A percentile compares a stretch with the other conserved stretches of the same genome.
Conservation (phyloP, 2,329 filamentous ascomycete species). For the Hawksworthiomyces lignivorus region DNA sequence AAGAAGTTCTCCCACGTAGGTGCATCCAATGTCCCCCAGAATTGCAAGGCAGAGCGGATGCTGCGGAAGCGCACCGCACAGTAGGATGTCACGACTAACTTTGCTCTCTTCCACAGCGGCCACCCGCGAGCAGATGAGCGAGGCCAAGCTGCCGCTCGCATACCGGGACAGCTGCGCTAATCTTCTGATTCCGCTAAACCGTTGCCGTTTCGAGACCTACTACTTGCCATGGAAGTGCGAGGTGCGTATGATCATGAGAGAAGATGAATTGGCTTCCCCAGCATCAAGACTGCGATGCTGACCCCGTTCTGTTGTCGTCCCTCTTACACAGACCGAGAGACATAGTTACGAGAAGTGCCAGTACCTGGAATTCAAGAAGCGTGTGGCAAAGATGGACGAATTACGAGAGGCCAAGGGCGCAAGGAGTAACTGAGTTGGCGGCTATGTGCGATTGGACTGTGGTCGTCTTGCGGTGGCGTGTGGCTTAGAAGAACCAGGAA, state of each 20-base stretch:
- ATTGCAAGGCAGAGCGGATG: too few relatives aligned
- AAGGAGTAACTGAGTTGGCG: slow-evolving; percentile 68
- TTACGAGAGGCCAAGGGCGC: slow-evolving; percentile 79
- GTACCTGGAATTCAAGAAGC: slow-evolving; percentile 97
- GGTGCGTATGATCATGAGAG: slow-evolving; percentile 46
- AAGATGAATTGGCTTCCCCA: background rate
- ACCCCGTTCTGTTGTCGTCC: background rate
- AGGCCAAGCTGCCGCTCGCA: slow-evolving; percentile 75
- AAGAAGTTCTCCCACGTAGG: slow-evolving; percentile 9
- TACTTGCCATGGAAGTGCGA: slow-evolving; percentile 97
- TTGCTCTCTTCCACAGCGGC: slow-evolving; percentile 44
- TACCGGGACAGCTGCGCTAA: slow-evolving; percentile 96
- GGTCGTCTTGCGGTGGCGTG: too few relatives aligned
- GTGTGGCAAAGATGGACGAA: slow-evolving; percentile 98
- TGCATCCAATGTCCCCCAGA: background rate
- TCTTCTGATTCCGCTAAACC: slow-evolving; percentile 90
- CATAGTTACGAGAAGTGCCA: slow-evolving; percentile 99
- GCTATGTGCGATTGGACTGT: too few relatives aligned
- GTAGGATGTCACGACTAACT: too few relatives aligned
- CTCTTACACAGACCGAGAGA: slow-evolving; percentile 70
- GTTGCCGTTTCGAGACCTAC: slow-evolving; percentile 84
- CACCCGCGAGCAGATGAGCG: slow-evolving; percentile 87
- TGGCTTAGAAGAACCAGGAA: too few relatives aligned
- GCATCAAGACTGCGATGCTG: background rate
- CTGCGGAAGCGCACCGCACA: too few relatives aligned